Base-by-base conservation (phyloP, 371 early-diverging fungal species). In the Mucor piriformis region DNA sequence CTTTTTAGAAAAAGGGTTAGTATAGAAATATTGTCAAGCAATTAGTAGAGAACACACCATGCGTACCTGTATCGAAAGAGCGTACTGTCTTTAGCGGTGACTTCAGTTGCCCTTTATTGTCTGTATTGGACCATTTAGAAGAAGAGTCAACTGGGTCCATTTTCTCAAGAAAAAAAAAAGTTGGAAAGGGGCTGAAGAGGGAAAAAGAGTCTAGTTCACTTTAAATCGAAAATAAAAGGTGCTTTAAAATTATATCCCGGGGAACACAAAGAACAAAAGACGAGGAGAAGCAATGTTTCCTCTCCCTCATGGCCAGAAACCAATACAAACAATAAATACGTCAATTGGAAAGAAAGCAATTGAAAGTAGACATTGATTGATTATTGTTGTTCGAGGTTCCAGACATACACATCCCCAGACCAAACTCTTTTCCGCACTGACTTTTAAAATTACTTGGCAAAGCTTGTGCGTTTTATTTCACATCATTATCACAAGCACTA, bases 401-500 rank as follows among this genome's bases (percentile, higher is more conserved):
- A 29, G 29, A 8, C 29, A 29, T 8, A 29, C 8, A 29, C 29
- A 8, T 4, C 29, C n/a, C 29, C 29, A 29, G 29, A 29, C 29
- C 8, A 29, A 29, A 29, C 29, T 29, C 29, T 29, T 4, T 29
- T 29, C 29, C 4, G 4, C 4, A 29, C 29, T 29, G 29, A 29
- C 29, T 29, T 29, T 29, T 6, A 29, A 29, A 29, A 6, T 29
- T 29, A 29, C 29, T 29, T 29, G 29, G 29, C 29, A 4, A 29
- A 29, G 29, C 29, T 29, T 29, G n/a, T n/a, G 53, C 53, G 25
- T 42, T 38, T 1, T 37, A 52, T 15, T 35, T 64, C 69, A 85
- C 56, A 82, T 62, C 23, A 76, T 65, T 12, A 85, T 74, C 18
- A 85, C 73, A 46, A 86, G 63, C 35, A 83, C 76, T 16, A 86